A percentile compares a stretch with the other conserved stretches of the same genome.
Evolutionary conservation across 768 basidiomycete genomes (phyloP).

Genomic region (Rhodotorula taiwanensis): DNA sequence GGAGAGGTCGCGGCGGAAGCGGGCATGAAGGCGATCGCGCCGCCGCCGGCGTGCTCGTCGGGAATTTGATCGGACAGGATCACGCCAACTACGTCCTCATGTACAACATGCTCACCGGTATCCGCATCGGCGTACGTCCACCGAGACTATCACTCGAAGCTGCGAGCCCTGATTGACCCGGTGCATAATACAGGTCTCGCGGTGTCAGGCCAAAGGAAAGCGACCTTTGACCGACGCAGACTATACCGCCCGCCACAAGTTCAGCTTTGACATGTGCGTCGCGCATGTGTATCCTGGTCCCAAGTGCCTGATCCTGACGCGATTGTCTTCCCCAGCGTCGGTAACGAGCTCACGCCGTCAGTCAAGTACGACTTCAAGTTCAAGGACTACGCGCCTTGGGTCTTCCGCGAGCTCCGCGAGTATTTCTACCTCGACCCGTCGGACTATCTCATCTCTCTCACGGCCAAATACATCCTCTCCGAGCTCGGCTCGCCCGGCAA

Average conservation of each 20-base stretch:
- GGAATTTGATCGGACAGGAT: conserved; percentile 94
- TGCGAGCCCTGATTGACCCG: background rate
- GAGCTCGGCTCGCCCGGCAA: conserved; percentile 97
- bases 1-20: background rate
- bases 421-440: conserved; percentile 92
- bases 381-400: conserved; percentile 98
- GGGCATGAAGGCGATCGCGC: background rate
- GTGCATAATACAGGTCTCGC: conserved; percentile 60
- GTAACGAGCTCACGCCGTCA: conserved; percentile 95
- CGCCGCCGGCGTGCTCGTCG: conserved; percentile 60
- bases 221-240: conserved; percentile 77
- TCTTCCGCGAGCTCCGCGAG: conserved; percentile 91
- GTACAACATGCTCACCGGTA: conserved; percentile 99
- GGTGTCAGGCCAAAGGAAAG: conserved; percentile 92
- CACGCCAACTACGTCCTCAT: conserved; percentile 98
- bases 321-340: conserved; percentile 55
- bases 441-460: conserved; percentile 93
- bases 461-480: conserved; percentile 93
- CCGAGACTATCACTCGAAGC: too few species aligned
- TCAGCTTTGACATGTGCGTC: conserved; percentile 88
- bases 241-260: conserved; percentile 83
- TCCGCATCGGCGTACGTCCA: conserved; percentile 73
- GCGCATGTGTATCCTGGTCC: background rate
- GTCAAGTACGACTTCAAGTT: conserved; percentile 99
- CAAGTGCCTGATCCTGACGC: conserved; percentile 16